These are phyloP conservation scores for Phaeosphaeriaceae sp. DNA, from an alignment of 2,329 filamentous ascomycete species.

Conservation along the genomic window DNA sequence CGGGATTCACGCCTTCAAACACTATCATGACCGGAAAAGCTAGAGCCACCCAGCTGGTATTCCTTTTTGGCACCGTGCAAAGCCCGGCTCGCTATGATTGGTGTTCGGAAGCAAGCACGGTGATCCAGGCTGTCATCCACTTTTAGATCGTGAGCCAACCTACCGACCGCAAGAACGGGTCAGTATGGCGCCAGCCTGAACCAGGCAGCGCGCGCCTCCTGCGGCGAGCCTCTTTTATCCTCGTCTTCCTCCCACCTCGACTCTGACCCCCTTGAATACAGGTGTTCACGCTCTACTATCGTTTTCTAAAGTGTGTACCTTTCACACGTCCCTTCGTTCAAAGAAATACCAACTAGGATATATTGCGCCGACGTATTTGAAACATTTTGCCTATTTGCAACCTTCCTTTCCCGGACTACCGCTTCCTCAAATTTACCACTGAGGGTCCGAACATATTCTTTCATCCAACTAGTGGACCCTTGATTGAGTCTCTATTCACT, in stretches of 20 bases:
- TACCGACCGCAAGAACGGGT: slow-evolving; percentile 31
- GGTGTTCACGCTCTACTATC: slow-evolving; percentile 27
- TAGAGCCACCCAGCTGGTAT: slow-evolving; percentile 27
- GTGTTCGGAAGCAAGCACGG: slow-evolving; percentile 24
- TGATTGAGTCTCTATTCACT: too few relatives aligned
- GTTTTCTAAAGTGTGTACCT: slow-evolving; percentile 36
- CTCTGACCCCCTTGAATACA: slow-evolving; percentile 22
- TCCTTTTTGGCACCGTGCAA: slow-evolving; percentile 31
- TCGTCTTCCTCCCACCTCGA: slow-evolving; percentile 25
- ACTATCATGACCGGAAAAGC: slow-evolving; percentile 25
- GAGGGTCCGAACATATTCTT: too few relatives aligned
- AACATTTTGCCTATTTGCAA: slow-evolving; percentile 23
- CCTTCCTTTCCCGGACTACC: slow-evolving; percentile 9
- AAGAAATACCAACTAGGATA: slow-evolving; percentile 3
- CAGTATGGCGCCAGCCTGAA: slow-evolving; percentile 34
- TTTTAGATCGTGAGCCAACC: slow-evolving; percentile 42
- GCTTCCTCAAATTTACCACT: not conserved
- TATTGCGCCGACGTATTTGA: slow-evolving; percentile 18
- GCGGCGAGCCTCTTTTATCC: slow-evolving; percentile 34
- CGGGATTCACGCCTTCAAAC: slow-evolving; percentile 30
- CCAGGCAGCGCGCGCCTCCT: slow-evolving; percentile 24
- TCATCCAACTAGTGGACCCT: too few relatives aligned
- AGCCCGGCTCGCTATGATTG: slow-evolving; percentile 24
- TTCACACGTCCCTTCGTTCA: slow-evolving; percentile 46
- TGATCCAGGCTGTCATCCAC: slow-evolving; percentile 36